A percentile compares a stretch with the other conserved stretches of the same genome.
Conservation (phyloP, 495 filamentous ascomycete species). For the Trichoderma reesei region DNA sequence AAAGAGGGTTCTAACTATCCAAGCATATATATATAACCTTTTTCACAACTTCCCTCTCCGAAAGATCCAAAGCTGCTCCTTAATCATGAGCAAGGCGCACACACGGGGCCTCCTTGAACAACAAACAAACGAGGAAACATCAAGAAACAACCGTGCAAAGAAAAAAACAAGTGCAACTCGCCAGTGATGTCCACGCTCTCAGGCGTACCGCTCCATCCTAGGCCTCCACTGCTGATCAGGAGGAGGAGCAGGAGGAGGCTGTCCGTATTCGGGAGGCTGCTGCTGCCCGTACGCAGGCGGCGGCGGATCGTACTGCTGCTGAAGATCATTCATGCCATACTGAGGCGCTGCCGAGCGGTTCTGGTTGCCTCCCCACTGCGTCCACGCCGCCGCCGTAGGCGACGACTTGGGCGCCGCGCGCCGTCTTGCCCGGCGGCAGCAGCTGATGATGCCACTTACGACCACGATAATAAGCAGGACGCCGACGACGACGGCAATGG, state of each 20-base stretch:
- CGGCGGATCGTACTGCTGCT: not conserved
- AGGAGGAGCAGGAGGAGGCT: no score
- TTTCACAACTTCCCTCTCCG: no score
- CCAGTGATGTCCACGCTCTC: not conserved
- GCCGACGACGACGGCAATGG: slow-evolving; percentile 58
- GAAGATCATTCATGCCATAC: not conserved
- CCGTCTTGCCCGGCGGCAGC: slow-evolving; percentile 36
- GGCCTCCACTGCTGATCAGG: slow-evolving; percentile 4
- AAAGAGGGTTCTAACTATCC: no score
- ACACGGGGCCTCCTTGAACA: not conserved
- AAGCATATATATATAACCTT: no score
- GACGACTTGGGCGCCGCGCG: slow-evolving; percentile 6
- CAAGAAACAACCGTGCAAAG: not conserved
- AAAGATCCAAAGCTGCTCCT: no score
- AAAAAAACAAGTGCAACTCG: not conserved
- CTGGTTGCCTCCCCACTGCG: slow-evolving; percentile 3
- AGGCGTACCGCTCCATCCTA: slow-evolving; percentile 6
- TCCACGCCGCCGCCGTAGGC: slow-evolving; percentile 1
- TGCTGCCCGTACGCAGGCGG: not conserved
- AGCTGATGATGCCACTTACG: slow-evolving; percentile 46
- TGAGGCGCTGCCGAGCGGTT: not conserved
- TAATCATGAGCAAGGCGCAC: no score
- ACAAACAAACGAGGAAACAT: no score
- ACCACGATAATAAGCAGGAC: slow-evolving; percentile 54
- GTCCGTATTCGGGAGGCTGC: slow-evolving; percentile 8